Conservation (phyloP, 2,329 filamentous ascomycete species). For the Fusarium udum region DNA sequence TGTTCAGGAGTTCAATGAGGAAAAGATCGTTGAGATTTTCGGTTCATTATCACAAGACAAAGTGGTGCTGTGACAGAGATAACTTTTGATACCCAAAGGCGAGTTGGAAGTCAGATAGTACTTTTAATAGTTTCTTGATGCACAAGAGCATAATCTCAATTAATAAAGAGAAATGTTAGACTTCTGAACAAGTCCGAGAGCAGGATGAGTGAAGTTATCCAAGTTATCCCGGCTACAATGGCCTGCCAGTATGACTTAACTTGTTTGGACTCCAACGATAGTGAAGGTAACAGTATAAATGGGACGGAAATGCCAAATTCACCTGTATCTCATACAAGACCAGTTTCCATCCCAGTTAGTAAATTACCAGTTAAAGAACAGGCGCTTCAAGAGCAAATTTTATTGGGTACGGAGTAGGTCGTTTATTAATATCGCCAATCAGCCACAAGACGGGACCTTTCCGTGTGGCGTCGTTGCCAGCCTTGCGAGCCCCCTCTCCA, state of each 20-base stretch:
- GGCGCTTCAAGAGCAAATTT: background rate
- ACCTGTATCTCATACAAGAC: background rate
- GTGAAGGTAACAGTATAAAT: background rate
- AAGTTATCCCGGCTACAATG: background rate
- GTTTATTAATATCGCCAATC: conserved; percentile 9
- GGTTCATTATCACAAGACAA: background rate
- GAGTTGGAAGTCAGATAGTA: background rate
- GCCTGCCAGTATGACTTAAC: background rate
- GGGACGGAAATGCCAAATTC: background rate
- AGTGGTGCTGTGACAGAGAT: background rate
- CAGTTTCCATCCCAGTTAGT: background rate
- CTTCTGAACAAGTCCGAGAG: background rate
- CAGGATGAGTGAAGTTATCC: background rate
- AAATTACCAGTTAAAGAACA: background rate
- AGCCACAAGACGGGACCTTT: conserved; percentile 27
- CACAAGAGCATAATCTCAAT: background rate
- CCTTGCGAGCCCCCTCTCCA: conserved; percentile 21
- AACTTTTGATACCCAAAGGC: conserved; percentile 22
- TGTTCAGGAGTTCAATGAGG: conserved; percentile 1
- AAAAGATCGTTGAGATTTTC: background rate
- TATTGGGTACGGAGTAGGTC: background rate
- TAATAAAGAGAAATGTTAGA: background rate
- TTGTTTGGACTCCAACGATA: background rate
- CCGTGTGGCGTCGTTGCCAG: conserved; percentile 24
- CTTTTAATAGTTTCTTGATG: background rate